Base-by-base conservation (phyloP, 2,329 filamentous ascomycete genomes). In the Cladorrhinum sp. region DNA sequence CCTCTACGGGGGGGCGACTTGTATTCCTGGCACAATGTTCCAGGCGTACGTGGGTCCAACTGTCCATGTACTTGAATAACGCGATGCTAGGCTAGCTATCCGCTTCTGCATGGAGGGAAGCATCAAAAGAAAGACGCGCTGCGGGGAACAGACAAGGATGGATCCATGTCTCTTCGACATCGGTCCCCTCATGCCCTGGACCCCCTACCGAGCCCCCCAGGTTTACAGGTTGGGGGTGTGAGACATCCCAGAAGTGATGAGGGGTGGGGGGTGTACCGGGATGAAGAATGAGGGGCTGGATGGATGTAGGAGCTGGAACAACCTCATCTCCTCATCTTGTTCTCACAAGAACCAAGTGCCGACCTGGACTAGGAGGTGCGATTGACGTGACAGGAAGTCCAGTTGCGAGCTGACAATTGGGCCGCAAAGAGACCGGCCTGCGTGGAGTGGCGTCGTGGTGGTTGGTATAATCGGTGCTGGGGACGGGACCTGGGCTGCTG, bases 31-130 rank as follows among this genome's bases (percentile, higher is more conserved):
- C 50, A 24, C 51, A 50, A 51, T 45, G 54, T 50, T 23, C 5
- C n/a, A n/a, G 45, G 49, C 29, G 57, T 51, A 57, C 56, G 59
- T 57, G 61, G 55, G 38, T 18, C 41, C 41, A 45, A 45, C 41
- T n/a, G 41, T 36, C 57, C 53, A 62, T 36, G 61, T 63, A 58
- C 50, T 58, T 63, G 63, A 54, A 65, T 63, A 61, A 65, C 63
- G 50, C 16, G 32, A 20, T 51, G 56, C 61, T 50, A 58, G 41
- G 7, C 53, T 38, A 56, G 53, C 53, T 49, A 41, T 41, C 29
- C 45, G 57, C 41, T n/a, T 51, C 50, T 57, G 58, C 60, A 64
- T 62, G 51, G 18, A 53, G 57, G 57, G 27, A 38, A 16, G 32
- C 24, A 54, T 52, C 29, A 12, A 45, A 41, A 53, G 22, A 13